phyloP scores from a whole-genome alignment of 495 filamentous ascomycete species.

The Talaromyces liani region DNA sequence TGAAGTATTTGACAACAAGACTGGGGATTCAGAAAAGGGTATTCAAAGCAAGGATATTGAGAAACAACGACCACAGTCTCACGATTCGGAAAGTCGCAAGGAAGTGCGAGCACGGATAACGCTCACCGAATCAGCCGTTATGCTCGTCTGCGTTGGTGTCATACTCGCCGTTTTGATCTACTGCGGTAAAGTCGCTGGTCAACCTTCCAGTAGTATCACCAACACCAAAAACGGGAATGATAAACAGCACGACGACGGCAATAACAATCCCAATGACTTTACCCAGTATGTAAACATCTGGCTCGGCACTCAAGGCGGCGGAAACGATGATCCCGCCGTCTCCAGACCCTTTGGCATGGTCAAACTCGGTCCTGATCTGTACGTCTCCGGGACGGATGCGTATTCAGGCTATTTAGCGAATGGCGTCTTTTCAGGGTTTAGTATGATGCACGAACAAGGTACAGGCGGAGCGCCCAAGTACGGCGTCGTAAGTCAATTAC shows the following conservation, averaged over 20 bases:
- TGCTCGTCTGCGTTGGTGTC: not conserved
- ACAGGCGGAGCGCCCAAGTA: constrained; percentile 73
- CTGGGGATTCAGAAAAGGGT: not conserved
- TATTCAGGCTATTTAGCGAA: constrained; percentile 57
- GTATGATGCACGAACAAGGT: constrained; percentile 67
- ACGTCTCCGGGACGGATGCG: constrained; percentile 43
- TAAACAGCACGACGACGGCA: not conserved
- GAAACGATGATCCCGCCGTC: constrained; percentile 65
- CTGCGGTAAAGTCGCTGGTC: not conserved
- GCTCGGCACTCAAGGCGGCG: constrained; percentile 37
- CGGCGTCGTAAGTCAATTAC: constrained; percentile 60
- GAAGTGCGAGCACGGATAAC: not conserved
- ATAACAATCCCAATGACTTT: not conserved
- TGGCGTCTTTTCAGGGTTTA: constrained; percentile 61
- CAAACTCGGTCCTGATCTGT: constrained; percentile 60
- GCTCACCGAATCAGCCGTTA: not conserved
- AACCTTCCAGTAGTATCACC: not conserved
- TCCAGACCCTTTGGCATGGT: constrained; percentile 61
- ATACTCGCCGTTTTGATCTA: not conserved
- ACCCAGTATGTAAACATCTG: constrained; percentile 10
- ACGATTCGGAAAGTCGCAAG: not conserved
- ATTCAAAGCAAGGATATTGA: too few species aligned
- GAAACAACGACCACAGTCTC: not conserved
- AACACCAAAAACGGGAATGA: not conserved
- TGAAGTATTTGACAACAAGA: not conserved